phyloP scores from a whole-genome alignment of 1,284 basidiomycete genomes.

The Gomphus sp. region DNA sequence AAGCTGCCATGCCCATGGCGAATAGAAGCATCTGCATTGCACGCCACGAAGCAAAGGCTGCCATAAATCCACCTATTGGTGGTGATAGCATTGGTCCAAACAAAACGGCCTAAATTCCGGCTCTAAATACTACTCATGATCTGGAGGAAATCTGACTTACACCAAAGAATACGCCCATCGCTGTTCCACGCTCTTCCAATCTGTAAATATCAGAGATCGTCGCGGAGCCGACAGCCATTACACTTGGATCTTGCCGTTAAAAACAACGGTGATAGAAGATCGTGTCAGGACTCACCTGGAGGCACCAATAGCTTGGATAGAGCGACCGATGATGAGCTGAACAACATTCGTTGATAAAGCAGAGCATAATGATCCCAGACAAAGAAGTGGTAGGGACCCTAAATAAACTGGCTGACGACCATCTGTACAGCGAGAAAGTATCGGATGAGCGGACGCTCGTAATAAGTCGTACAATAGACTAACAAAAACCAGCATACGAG shows the following conservation, averaged over 20 bases:
- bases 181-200: constrained; percentile 14
- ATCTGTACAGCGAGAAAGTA: constrained; percentile 8
- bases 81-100: constrained; percentile 28
- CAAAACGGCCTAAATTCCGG: constrained; percentile 19
- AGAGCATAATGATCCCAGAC: constrained; percentile 28
- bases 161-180: constrained; percentile 14
- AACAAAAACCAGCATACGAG: constrained; percentile 26
- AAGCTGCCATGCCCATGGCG: constrained; percentile 32
- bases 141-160: background rate
- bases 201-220: constrained; percentile 10
- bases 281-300: background rate
- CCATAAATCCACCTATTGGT: constrained; percentile 30
- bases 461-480: background rate
- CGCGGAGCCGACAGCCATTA: constrained; percentile 12
- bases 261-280: background rate
- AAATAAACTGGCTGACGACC: constrained; percentile 30
- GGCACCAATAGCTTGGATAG: constrained; percentile 7
- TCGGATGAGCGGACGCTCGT: background rate
- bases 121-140: background rate
- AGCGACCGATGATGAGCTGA: constrained; percentile 10
- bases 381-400: constrained; percentile 29
- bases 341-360: constrained; percentile 15
- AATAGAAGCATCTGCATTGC: constrained; percentile 46
- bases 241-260: background rate
- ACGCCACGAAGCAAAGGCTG: constrained; percentile 61